Percentiles rank a stretch among this genome's conserved stretches.
Conservation (phyloP, 768 basidiomycete species). For the Gautieria morchelliformis region DNA sequence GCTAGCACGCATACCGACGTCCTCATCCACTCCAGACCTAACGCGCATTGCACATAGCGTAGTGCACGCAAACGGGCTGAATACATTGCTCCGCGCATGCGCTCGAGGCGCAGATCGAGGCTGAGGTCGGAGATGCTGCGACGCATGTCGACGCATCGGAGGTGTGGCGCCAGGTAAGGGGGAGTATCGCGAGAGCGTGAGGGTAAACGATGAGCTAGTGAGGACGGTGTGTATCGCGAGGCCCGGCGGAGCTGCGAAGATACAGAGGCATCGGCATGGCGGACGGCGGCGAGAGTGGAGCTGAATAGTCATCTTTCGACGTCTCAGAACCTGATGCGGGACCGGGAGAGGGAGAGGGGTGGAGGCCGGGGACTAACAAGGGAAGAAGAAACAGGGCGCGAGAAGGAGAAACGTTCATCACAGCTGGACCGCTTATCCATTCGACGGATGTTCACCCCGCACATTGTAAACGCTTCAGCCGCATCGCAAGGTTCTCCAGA, state of each 20-base stretch:
- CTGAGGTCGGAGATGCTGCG: conserved; percentile 51
- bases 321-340: conserved; percentile 1
- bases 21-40: conserved; percentile 39
- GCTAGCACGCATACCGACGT: conserved; percentile 39
- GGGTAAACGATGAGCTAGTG: conserved; percentile 71
- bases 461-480: conserved; percentile 13
- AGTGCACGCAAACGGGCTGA: conserved; percentile 57
- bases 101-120: conserved; percentile 64
- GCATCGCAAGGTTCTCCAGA: conserved; percentile 19
- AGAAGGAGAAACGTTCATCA: conserved; percentile 14
- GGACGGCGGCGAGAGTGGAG: neutral
- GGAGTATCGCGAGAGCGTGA: conserved; percentile 62
- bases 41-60: conserved; percentile 52
- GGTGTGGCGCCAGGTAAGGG: conserved; percentile 60
- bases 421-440: conserved; percentile 23
- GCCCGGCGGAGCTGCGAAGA: conserved; percentile 38
- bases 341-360: conserved; percentile 1
- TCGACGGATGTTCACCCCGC: conserved; percentile 47
- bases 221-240: conserved; percentile 39
- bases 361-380: neutral
- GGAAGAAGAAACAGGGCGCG: conserved; percentile 16
- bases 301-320: conserved; percentile 4
- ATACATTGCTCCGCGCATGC: conserved; percentile 52
- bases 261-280: conserved; percentile 12
- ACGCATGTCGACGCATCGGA: conserved; percentile 34